Base-by-base conservation (phyloP, 2,329 filamentous ascomycete genomes). In the Nothophoma quercina region DNA sequence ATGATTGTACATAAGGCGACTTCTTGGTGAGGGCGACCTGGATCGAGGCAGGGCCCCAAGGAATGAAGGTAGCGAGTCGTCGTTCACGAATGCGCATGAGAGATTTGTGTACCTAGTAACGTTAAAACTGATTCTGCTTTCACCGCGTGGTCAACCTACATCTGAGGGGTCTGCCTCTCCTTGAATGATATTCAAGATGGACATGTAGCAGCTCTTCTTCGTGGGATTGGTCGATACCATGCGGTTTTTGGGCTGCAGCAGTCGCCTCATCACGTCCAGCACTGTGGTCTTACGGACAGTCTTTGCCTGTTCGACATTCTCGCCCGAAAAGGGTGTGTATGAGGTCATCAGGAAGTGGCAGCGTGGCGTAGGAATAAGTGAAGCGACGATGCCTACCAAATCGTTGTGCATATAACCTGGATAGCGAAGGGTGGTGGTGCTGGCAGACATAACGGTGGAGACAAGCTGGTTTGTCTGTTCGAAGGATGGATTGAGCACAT, bases 351-450 rank as follows among this genome's bases (percentile, higher is more conserved):
- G 83, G 84, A 99, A 99, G 78, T 99, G 96, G 72, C 93, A 96
- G 64, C 95, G 88, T 8, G 95, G 96, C 0, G 93, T 99, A 1
- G 95, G 95, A 57, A 99, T 98, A 33, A 99, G 83, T 16, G 92
- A 96, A 19, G 96, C 95, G 51, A 99, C 84, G 66, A 99, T 98
- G 75, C 93, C 95, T 70, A 96, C 93, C 13, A 99, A 88, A 72
- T 99, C 95, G 75, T 99, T 99, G 81, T 99, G 95, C 95, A 99
- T 99, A 78, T 99, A 99, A 30, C 95, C 95, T 1, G 95, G 95
- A 74, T 99, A 99, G 70, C 95, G 86, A 42, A 99, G 85, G 2
- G 96, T 97, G 8, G 93, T 98, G 4, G 95, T 99, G 71, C 91
- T 96, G 30, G 95, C 95, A 28, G 93, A 97, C 95, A 99, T 99